phyloP scores from a whole-genome alignment of 2,329 filamentous ascomycete species.

The Sordariomycetes sp. region DNA sequence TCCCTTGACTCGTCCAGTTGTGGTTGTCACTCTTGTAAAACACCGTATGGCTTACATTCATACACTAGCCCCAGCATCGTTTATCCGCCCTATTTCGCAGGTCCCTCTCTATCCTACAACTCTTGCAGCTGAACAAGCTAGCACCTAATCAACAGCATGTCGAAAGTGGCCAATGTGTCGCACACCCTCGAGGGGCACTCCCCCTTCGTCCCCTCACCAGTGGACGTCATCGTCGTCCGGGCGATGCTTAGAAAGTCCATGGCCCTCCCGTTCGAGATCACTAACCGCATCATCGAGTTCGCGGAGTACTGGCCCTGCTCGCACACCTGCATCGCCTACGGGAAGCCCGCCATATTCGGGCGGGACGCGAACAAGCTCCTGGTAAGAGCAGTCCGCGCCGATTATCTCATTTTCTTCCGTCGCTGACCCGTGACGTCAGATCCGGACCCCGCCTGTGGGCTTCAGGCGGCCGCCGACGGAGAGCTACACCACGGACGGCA shows the following conservation, averaged over 20 bases:
- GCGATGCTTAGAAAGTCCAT: conserved; percentile 31
- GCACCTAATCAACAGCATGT: not conserved
- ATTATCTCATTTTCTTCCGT: not conserved
- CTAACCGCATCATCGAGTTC: conserved; percentile 44
- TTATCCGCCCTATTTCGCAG: not conserved
- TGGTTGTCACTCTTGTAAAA: too few relatives aligned
- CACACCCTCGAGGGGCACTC: conserved; percentile 14
- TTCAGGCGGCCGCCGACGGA: conserved; percentile 13
- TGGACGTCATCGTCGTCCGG: conserved; percentile 39
- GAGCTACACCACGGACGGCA: not conserved
- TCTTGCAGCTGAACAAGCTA: not conserved
- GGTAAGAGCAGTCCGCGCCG: not conserved
- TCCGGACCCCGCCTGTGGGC: conserved; percentile 29
- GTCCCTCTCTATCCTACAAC: not conserved
- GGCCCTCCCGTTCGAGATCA: conserved; percentile 40
- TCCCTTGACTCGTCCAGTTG: too few relatives aligned
- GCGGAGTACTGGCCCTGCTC: conserved; percentile 55
- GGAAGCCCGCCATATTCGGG: conserved; percentile 3
- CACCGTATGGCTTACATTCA: too few relatives aligned
- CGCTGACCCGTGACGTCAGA: conserved; percentile 11
- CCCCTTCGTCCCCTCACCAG: conserved; percentile 22
- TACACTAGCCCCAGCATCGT: not conserved
- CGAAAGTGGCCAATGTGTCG: not conserved
- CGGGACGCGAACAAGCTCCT: not conserved
- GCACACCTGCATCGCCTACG: conserved; percentile 18